Evolutionary conservation across 768 basidiomycete species (phyloP), one percentile per base, ranked within the genome.

Genomic region (Russula sp.): DNA sequence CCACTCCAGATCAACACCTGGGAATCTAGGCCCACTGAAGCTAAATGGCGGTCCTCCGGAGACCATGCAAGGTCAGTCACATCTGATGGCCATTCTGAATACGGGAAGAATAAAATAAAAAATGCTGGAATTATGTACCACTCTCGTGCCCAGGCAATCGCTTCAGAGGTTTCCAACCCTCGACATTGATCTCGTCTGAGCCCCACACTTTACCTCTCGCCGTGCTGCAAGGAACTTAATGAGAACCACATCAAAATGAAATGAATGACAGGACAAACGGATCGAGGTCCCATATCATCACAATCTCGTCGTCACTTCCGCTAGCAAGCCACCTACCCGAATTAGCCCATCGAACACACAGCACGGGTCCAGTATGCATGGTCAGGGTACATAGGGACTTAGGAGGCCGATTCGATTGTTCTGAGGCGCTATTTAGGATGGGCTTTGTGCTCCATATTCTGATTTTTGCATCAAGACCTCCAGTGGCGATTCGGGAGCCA

Each of bases 361-460:
- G 78, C 2, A 99, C 95, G 0, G 94, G 90, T 0, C 96, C 96
- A 0, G 90, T 92, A 73, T 99, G 97, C 84, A 93, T 91, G 2
- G 89, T 85, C 59, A 98, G 81, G 0, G 96, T 98, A 70, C 91
- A 94, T 30, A 98, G 78, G 16, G 89, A 84, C 73, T 94, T 96
- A 16, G 92, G 94, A 32, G 90, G 87, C 61, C 83, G 80, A 63
- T 87, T 82, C 51, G 87, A 83, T 66, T 76, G 74, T 71, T 90
- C 85, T 32, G 90, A 79, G 49, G 84, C 81, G 16, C 82, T 76
- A 67, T 87, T 87, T n/a, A 98, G 78, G 69, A 98, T 96, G 0
- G 97, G 95, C 66, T 91, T 88, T 0, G 97, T 98, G 66, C 90
- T 91, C 96, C 96, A 99, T 76, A 99, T 92, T 55, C 94, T 89